Evolutionary conservation across 2,329 filamentous ascomycete species (phyloP).

Genomic region (Knufia fluminis): DNA sequence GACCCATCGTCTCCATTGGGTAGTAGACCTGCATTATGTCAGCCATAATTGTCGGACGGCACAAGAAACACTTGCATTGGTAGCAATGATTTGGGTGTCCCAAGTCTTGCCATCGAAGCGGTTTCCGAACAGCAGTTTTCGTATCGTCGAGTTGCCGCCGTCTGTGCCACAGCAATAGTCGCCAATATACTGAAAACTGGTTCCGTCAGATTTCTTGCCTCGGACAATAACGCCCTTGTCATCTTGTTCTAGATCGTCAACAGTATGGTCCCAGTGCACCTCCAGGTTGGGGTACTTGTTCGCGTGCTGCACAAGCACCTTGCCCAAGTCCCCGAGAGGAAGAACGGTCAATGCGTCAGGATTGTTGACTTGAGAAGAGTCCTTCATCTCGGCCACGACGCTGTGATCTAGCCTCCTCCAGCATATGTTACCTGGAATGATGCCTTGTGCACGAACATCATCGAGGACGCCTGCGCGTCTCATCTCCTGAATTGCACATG

Average conservation of each 20-base stretch:
- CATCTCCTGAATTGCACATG: conserved; percentile 50
- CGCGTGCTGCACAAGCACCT: conserved; percentile 34
- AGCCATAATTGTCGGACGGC: not conserved
- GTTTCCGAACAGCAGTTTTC: conserved; percentile 24
- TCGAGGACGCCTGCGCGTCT: conserved; percentile 50
- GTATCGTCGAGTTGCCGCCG: conserved; percentile 33
- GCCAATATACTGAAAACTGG: conserved; percentile 18
- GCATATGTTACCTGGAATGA: conserved; percentile 35
- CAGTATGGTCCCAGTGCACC: conserved; percentile 39
- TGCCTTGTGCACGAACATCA: conserved; percentile 37
- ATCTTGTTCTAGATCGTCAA: conserved; percentile 18
- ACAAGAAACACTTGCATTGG: conserved; percentile 14
- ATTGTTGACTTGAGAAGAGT: conserved; percentile 16
- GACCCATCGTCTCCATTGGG: not conserved
- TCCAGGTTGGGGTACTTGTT: conserved; percentile 27
- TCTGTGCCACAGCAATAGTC: conserved; percentile 38
- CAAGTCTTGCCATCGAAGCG: conserved; percentile 20
- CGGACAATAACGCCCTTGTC: conserved; percentile 2
- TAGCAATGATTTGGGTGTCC: conserved; percentile 21
- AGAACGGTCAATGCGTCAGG: conserved; percentile 35
- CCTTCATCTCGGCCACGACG: conserved; percentile 25
- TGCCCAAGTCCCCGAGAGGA: conserved; percentile 36
- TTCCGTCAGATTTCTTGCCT: not conserved
- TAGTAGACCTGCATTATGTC: not conserved
- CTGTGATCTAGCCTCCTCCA: conserved; percentile 36